These are phyloP conservation scores for Candida anglica DNA, from an alignment of 805 yeast species.

Conservation along the genomic window DNA sequence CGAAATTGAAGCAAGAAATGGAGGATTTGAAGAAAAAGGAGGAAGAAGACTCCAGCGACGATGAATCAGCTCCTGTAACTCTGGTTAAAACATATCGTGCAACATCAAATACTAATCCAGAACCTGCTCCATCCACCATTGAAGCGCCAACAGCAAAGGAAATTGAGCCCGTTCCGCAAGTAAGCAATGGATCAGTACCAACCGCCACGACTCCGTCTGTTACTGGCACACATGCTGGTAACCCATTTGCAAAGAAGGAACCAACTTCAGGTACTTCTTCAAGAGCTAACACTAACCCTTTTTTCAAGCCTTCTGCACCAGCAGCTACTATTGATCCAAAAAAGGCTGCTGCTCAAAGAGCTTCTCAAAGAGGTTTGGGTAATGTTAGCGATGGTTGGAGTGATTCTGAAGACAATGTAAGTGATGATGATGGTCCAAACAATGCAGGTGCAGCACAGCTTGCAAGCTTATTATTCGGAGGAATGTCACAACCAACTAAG, in stretches of 20 bases:
- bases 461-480: constrained; percentile 52
- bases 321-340: constrained; percentile 44
- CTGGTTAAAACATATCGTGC: constrained; percentile 18
- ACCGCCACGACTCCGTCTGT: background rate
- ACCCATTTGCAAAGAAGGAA: constrained; percentile 46
- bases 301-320: constrained; percentile 45
- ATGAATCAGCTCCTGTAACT: constrained; percentile 26
- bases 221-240: constrained; percentile 29
- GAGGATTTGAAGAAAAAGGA: constrained; percentile 43
- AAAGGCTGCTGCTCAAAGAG: constrained; percentile 67
- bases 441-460: constrained; percentile 53
- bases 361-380: constrained; percentile 58
- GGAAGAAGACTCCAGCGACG: constrained; percentile 21
- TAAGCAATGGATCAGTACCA: background rate
- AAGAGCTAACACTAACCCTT: constrained; percentile 44
- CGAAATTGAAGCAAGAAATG: constrained; percentile 56
- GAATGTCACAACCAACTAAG: constrained; percentile 36
- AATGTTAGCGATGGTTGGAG: constrained; percentile 48
- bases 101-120: constrained; percentile 4
- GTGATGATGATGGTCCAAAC: constrained; percentile 47
- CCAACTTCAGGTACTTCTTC: constrained; percentile 10
- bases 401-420: constrained; percentile 33
- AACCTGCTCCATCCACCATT: constrained; percentile 1
- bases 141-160: background rate
- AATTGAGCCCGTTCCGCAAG: background rate